A percentile compares a stretch with the other conserved stretches of the same genome.
These are phyloP conservation scores for Porogramme epimiltina DNA, from an alignment of 1,284 basidiomycete genomes.

Conservation along the genomic window DNA sequence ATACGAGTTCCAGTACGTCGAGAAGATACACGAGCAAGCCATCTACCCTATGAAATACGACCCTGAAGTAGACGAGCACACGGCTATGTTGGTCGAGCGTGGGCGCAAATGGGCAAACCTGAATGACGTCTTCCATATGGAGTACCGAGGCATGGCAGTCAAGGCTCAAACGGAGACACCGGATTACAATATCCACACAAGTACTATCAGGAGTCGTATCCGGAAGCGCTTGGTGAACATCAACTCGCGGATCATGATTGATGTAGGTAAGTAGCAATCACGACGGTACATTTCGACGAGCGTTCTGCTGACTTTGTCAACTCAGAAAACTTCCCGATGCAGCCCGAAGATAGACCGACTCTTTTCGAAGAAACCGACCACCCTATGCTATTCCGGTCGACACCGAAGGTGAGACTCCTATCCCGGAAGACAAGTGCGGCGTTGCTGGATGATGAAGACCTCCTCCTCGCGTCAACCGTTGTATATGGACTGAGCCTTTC, in stretches of 20 bases:
- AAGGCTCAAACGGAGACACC: too few species aligned
- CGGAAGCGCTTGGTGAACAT: slow-evolving; percentile 27
- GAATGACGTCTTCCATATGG: slow-evolving; percentile 54
- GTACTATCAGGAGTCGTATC: slow-evolving; percentile 49
- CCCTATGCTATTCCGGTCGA: slow-evolving; percentile 43
- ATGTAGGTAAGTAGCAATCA: slow-evolving; percentile 38
- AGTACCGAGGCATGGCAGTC: slow-evolving; percentile 49
- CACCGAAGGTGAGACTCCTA: slow-evolving; percentile 27
- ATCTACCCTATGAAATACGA: slow-evolving; percentile 54
- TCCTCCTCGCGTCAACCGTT: slow-evolving; percentile 51
- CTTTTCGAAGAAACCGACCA: background rate
- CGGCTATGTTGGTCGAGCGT: slow-evolving; percentile 39
- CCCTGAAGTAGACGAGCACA: slow-evolving; percentile 37
- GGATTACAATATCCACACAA: slow-evolving; percentile 32
- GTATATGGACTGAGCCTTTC: slow-evolving; percentile 59
- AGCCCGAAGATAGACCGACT: background rate
- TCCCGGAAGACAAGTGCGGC: slow-evolving; percentile 42
- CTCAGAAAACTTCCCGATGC: background rate
- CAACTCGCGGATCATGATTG: slow-evolving; percentile 52
- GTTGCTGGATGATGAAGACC: slow-evolving; percentile 44
- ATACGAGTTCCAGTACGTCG: slow-evolving; percentile 43
- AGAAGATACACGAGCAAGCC: slow-evolving; percentile 48
- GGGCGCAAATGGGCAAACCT: slow-evolving; percentile 54
- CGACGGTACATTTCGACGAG: slow-evolving; percentile 27
- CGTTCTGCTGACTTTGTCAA: too few species aligned